These are phyloP conservation scores for Pelargonium cotyledonis DNA, from an alignment of 441 rosid species.

Conservation along the genomic window DNA sequence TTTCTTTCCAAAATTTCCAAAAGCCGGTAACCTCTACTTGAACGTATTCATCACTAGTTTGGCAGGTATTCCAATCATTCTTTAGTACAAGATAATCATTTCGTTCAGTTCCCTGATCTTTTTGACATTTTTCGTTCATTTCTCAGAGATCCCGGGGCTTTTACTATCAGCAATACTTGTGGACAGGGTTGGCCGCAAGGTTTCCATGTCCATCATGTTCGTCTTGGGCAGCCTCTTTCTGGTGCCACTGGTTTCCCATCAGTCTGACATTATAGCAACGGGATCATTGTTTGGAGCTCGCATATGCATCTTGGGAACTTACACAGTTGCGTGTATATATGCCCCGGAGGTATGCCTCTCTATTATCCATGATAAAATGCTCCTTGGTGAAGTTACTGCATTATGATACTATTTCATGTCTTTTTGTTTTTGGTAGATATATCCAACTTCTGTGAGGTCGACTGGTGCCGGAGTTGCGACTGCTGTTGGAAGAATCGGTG, in stretches of 20 bases:
- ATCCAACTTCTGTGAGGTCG: neutral
- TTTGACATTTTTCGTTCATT: neutral
- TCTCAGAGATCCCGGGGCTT: conserved; percentile 71
- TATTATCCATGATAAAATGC: neutral
- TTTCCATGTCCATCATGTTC: conserved; percentile 67
- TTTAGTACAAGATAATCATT: neutral
- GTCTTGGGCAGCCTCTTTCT: conserved; percentile 58
- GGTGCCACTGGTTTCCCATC: conserved; percentile 65
- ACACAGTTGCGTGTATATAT: conserved; percentile 62
- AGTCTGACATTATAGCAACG: conserved; percentile 48
- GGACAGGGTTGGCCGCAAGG: conserved; percentile 74
- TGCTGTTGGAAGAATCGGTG: conserved; percentile 5
- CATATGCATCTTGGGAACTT: conserved; percentile 73
- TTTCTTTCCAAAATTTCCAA: too few relatives aligned
- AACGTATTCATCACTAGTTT: conserved; percentile 70
- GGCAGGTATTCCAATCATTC: conserved; percentile 46
- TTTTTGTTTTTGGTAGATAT: neutral
- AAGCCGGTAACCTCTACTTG: conserved; percentile 48
- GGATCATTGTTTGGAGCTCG: conserved; percentile 71
- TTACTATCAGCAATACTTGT: conserved; percentile 60
- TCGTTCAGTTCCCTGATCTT: neutral
- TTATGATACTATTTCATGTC: neutral
- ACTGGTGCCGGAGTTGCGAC: neutral
- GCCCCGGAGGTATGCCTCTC: conserved; percentile 71
- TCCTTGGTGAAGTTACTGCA: neutral